These are phyloP conservation scores for Cocos nucifera DNA, from an alignment of 176 grass and related monocot species.

Conservation along the genomic window DNA sequence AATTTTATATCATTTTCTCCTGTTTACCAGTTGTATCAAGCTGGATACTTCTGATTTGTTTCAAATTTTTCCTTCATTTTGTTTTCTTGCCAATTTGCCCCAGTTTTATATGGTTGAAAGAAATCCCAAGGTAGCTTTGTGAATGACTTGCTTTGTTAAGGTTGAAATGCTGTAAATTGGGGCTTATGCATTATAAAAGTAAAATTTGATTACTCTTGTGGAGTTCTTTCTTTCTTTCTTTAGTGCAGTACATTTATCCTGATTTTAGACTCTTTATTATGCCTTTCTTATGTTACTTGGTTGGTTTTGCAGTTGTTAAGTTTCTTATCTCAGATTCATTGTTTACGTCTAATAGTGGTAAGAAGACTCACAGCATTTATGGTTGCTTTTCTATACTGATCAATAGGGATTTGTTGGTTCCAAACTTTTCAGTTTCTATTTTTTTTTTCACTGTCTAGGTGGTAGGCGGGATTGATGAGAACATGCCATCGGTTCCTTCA, in stretches of 20 bases:
- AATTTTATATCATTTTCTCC: too few species aligned
- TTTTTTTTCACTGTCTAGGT: slow-evolving; percentile 43
- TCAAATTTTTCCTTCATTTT: too few species aligned
- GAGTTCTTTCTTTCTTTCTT: background rate
- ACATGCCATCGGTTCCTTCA: slow-evolving; percentile 40
- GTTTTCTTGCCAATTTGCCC: too few species aligned
- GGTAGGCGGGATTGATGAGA: slow-evolving; percentile 52
- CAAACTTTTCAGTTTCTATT: slow-evolving; percentile 12
- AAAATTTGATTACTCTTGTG: too few species aligned
- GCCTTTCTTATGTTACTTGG: slow-evolving; percentile 13
- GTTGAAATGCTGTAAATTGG: too few species aligned
- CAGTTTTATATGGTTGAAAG: too few species aligned
- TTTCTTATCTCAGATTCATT: slow-evolving; percentile 68
- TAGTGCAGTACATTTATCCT: too few species aligned
- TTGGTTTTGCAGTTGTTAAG: slow-evolving; percentile 64
- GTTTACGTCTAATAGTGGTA: slow-evolving; percentile 84
- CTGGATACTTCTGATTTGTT: too few species aligned
- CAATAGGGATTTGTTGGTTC: background rate
- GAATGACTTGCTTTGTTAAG: too few species aligned
- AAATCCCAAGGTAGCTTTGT: too few species aligned
- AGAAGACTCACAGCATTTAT: slow-evolving; percentile 7
- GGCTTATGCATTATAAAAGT: too few species aligned
- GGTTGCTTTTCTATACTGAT: background rate
- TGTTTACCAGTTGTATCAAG: too few species aligned
- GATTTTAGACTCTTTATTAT: background rate